A percentile compares a stretch with the other conserved stretches of the same genome.
Conservation (phyloP, 768 basidiomycete species). For the Trametes cubensis region DNA sequence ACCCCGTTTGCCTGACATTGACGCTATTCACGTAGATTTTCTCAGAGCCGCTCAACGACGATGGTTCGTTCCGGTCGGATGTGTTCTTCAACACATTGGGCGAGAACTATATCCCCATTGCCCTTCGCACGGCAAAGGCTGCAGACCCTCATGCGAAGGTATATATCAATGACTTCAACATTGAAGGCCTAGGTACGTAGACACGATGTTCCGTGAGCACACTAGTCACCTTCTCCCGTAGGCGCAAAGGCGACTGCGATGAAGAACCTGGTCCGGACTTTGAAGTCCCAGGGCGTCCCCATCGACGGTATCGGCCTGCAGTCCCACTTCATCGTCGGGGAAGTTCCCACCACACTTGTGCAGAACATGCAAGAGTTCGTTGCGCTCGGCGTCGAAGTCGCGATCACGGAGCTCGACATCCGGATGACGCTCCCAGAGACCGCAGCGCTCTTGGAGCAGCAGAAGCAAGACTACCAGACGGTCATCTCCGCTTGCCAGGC, state of each 20-base stretch:
- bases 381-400: slow-evolving; percentile 64
- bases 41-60: slow-evolving; percentile 55
- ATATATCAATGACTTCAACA: slow-evolving; percentile 50
- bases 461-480: slow-evolving; percentile 57
- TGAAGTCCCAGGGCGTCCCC: slow-evolving; percentile 52
- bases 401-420: slow-evolving; percentile 70
- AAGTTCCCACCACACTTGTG: slow-evolving; percentile 50
- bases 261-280: slow-evolving; percentile 51
- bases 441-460: slow-evolving; percentile 51
- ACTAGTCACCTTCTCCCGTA: not conserved
- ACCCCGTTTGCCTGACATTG: not conserved
- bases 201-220: too few relatives aligned
- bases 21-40: not conserved
- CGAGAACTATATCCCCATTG: slow-evolving; percentile 49
- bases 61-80: slow-evolving; percentile 55
- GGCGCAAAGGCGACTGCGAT: slow-evolving; percentile 61
- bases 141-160: slow-evolving; percentile 60
- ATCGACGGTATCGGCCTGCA: slow-evolving; percentile 66
- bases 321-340: slow-evolving; percentile 60
- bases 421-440: slow-evolving; percentile 63
- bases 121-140: slow-evolving; percentile 51
- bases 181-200: slow-evolving; percentile 40
- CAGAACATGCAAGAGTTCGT: slow-evolving; percentile 54
- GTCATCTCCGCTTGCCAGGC: slow-evolving; percentile 55
- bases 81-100: slow-evolving; percentile 62